Base-by-base conservation (phyloP, 1,284 basidiomycete species). In the Grifola frondosa region DNA sequence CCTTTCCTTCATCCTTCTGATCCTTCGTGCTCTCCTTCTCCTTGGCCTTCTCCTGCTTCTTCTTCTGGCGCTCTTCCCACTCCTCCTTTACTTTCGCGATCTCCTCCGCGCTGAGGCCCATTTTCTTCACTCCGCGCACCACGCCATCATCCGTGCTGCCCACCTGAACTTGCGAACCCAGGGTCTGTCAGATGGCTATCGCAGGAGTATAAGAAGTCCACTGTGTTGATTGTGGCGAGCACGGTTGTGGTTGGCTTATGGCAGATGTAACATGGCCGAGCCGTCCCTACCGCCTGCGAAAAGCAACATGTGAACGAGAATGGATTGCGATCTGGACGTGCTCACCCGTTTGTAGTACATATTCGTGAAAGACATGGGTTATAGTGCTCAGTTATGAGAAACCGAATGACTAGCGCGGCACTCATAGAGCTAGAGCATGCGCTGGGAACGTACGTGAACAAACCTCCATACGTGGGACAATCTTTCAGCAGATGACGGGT, bases 261-360 rank as follows among this genome's bases (percentile, higher is more conserved):
- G 69, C 86, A 90, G 41, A 86, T 67, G 62, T 73, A 88, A 60
- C 87, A 90, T 4, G 80, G 69, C 60, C 77, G 85, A 9, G 80
- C 65, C 5, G 86, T 87, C 30, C 73, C 85, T 47, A 78, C 76
- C 15, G 78, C 75, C 85, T 89, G 58, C 44, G 42, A 46, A 49
- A 49, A 51, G 37, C 44, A 48, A 32, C 20, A 16, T 31, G 38
- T 49, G 47, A 36, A 31, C 44, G 48, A 43, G 17, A 19, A 33
- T 19, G 25, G 30, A 24, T 36, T 19, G 26, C 11, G 36, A 39
- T 44, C 32, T 21, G 22, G 20, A 28, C 12, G 21, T 29, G 73
- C 81, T 72, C 60, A 89, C 87, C 57, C 88, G 78, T 65, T 87
- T 88, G 69, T 88, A 89, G 65, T 90, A 90, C 34, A 86, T 55